phyloP scores from a whole-genome alignment of 2,329 filamentous ascomycete genomes.

The Fusarium verrucosum region DNA sequence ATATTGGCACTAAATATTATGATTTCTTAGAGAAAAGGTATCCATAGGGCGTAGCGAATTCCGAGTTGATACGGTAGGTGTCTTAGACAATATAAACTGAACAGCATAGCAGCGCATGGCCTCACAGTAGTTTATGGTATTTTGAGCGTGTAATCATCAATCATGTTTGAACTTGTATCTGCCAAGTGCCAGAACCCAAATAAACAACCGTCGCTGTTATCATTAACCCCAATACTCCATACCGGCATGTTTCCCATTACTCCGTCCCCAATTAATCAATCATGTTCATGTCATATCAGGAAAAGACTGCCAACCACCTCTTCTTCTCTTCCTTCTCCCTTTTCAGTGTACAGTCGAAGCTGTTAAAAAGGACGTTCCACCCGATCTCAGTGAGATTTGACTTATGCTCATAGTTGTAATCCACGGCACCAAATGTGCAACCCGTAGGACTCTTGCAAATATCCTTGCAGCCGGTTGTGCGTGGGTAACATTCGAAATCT shows the following conservation, averaged over 20 bases:
- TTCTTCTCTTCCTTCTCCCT: neutral
- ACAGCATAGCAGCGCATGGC: neutral
- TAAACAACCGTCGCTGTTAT: neutral
- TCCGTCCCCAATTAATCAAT: conserved; percentile 5
- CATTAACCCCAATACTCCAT: neutral
- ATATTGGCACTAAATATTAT: too few species aligned
- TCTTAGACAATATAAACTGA: too few species aligned
- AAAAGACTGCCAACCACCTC: neutral
- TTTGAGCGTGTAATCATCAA: neutral
- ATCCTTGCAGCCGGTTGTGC: conserved; percentile 52
- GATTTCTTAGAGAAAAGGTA: too few species aligned
- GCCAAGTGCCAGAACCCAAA: neutral
- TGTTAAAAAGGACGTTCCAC: conserved; percentile 55
- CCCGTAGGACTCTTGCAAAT: conserved; percentile 62
- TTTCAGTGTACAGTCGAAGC: conserved; percentile 48
- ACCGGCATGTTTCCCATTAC: neutral
- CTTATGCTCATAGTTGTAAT: conserved; percentile 58
- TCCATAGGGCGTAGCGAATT: too few species aligned
- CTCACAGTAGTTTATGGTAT: neutral
- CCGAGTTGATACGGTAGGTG: too few species aligned
- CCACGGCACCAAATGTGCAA: conserved; percentile 61
- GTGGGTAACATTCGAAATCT: conserved; percentile 59
- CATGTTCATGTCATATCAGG: neutral
- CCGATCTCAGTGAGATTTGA: conserved; percentile 56
- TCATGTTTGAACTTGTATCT: neutral